Evolutionary conservation across 2,329 filamentous ascomycete genomes (phyloP), one percentile per base, ranked within the genome.

Genomic region (Paracoccidioides lutzii): DNA sequence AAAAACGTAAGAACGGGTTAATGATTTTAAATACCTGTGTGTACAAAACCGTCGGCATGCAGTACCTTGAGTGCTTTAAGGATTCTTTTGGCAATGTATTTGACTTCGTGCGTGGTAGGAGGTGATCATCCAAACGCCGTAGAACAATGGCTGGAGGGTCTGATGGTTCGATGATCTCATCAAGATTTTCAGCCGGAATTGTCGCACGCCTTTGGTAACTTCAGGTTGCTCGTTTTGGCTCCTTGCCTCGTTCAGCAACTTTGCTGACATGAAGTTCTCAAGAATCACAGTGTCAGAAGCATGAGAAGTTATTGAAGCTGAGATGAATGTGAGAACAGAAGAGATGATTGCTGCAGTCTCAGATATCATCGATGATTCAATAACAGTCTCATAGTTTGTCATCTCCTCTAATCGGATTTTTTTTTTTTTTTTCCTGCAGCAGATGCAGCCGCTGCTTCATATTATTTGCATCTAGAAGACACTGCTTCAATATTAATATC

Each of bases 101-200:
- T 63, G 35, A 65, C 55, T 46, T 66, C 63, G 6, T 22, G 44
- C 10, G 45, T 51, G 22, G 59, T 62, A 61, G 46, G 33, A 63
- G 53, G 41, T 65, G 58, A 45, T 65, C 62, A 52, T 66, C 61
- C 3, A 65, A 59, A 49, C 64, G 55, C 58, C 52, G 56, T 42
- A 66, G 52, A 14, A 66, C 57, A 41, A 65, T 59, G 12, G 62
- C 56, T n/a, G 62, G 59, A 41, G 58, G 53, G 22, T 52, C 52
- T 35, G 52, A 10, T 3, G 63, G 46, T 28, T 63, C 59, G 15
- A 56, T 33, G 32, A 65, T 57, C 44, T 66, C 62, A 53, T 66
- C 61, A 43, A 66, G 50, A 22, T 67, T 12, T 64, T 50, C 35
- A 66, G 48, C 40, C 60, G 59, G 51, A 62, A 64, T 52, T 63